A percentile compares a stretch with the other conserved stretches of the same genome.
Evolutionary conservation across 768 basidiomycete genomes (phyloP).

Genomic region (Panaeolus papilionaceus): DNA sequence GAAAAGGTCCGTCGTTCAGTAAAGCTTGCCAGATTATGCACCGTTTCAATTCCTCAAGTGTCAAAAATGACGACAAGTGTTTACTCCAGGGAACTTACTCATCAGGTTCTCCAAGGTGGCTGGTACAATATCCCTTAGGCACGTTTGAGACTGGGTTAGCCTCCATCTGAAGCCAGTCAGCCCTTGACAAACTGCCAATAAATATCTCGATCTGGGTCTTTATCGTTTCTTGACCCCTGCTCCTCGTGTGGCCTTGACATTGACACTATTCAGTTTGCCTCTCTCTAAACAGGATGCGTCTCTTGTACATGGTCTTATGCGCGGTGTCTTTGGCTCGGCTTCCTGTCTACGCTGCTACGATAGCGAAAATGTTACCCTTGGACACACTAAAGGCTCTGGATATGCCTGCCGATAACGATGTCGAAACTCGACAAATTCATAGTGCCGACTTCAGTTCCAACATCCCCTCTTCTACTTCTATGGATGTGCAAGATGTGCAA

Average conservation of each 20-base stretch:
- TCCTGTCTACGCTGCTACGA: constrained; percentile 2
- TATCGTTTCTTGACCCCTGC: background rate
- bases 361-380: constrained; percentile 26
- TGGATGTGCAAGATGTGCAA: background rate
- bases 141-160: constrained; percentile 5
- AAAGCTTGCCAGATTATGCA: background rate
- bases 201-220: background rate
- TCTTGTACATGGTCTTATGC: background rate
- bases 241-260: background rate
- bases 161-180: background rate
- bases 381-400: background rate
- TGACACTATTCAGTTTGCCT: background rate
- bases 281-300: constrained; percentile 12
- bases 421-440: constrained; percentile 27
- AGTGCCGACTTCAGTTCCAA: constrained; percentile 30
- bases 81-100: background rate
- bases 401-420: background rate
- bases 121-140: background rate
- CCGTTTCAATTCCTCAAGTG: background rate
- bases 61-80: background rate
- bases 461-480: background rate
- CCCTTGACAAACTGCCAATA: constrained; percentile 3
- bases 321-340: constrained; percentile 5
- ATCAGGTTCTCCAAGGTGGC: background rate
- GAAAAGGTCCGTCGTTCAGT: background rate